Base-by-base conservation (phyloP, 1,139 yeast genomes). In the Suhomyces chickasaworum region DNA sequence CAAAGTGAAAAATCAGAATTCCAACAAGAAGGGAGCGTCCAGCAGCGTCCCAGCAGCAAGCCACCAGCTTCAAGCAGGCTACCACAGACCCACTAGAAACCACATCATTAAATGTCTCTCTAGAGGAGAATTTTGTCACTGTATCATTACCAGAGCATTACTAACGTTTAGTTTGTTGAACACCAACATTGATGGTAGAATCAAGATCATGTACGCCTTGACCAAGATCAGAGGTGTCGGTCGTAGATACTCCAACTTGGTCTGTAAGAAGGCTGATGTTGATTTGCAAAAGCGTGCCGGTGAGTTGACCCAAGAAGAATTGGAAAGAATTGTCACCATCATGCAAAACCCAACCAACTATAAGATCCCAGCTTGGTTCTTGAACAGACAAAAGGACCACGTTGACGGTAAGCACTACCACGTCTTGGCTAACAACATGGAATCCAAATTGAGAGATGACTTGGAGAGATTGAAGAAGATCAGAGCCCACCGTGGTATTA, bases 131-230 rank as follows among this genome's bases (percentile, higher is more conserved):
- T n/a, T n/a, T n/a, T n/a, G 17, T 34, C 15, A 18, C 25, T 21
- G 37, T 29, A 18, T 29, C 22, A 34, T n/a, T 17, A 13, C 18
- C 9, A 15, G 31, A 15, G 20, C 6, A 29, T 31, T 41, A 47
- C 49, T 42, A 48, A 39, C 54, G 61, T 39, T 46, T 75, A 86
- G 97, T 90, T 89, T 93, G 83, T 90, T 93, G 83, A 93, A 95
- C 89, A 95, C 99, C 83, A 95, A 95, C 91, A 97, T 95, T 77
- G 99, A 95, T 81, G 99, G 99, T 87, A 90, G 95, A 89, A 91
- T 91, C 85, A 95, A 95, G 88, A 86, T 95, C 80, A 95, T 93
- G 95, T 95, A 90, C 89, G 99, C 99, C 78, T 84, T 95, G 83
- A 91, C 99, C 86, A 89, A 91, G 81, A 95, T 95, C 74, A 89